Evolutionary conservation across 257 asterid species (phyloP).

Genomic region (Nicotiana tabacum): DNA sequence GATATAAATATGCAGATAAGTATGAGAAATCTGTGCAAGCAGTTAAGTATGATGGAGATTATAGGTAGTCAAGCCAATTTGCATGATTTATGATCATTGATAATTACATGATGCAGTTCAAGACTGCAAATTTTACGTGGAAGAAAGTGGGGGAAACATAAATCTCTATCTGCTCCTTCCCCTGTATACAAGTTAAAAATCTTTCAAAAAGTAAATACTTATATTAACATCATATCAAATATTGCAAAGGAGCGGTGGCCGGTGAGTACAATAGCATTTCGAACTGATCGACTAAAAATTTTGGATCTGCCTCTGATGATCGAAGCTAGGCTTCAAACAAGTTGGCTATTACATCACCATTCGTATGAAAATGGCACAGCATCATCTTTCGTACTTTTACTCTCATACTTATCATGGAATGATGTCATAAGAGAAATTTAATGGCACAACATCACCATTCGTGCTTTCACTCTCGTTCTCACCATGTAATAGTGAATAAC

Average conservation of each 20-base stretch:
- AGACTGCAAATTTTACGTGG: not conserved
- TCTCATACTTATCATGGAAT: too few relatives aligned
- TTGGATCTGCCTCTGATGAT: not conserved
- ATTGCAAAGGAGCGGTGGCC: not conserved
- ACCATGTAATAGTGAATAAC: too few relatives aligned
- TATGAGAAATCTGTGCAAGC: constrained; percentile 10
- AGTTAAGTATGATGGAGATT: constrained; percentile 16
- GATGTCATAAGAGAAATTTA: too few relatives aligned
- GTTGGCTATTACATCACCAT: not conserved
- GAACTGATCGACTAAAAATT: not conserved
- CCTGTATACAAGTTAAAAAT: not conserved
- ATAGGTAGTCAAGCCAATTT: constrained; percentile 32
- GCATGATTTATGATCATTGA: constrained; percentile 24
- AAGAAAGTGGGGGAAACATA: not conserved
- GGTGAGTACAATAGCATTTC: not conserved
- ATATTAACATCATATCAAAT: not conserved
- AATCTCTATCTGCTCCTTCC: not conserved
- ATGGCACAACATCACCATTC: too few relatives aligned
- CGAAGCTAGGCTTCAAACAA: not conserved
- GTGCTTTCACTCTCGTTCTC: too few relatives aligned
- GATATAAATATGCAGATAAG: constrained; percentile 8
- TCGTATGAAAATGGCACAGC: too few relatives aligned
- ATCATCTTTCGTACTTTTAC: too few relatives aligned
- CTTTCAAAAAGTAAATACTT: not conserved
- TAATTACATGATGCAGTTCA: not conserved